Evolutionary conservation across 148 eudicot genomes (phyloP).

Genomic region (Cornus controversa): DNA sequence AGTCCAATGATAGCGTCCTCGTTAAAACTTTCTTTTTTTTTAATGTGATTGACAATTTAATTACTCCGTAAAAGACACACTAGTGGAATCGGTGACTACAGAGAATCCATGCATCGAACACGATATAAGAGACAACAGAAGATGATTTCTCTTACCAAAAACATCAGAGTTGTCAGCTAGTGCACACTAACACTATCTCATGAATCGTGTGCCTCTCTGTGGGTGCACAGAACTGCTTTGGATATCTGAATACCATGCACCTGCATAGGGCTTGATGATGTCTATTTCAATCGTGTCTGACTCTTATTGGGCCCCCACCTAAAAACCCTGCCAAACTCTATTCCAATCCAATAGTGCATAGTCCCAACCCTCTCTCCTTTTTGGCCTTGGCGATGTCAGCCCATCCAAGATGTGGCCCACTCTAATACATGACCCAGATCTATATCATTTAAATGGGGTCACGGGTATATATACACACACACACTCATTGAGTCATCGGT

Average conservation of each 20-base stretch:
- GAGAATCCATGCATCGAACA: too few species aligned
- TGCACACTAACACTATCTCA: neutral
- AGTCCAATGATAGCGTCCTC: too few species aligned
- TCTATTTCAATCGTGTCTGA: neutral
- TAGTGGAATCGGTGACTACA: neutral
- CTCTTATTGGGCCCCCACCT: neutral
- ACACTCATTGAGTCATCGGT: constrained; percentile 20
- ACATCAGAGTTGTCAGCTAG: neutral
- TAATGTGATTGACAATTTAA: too few species aligned
- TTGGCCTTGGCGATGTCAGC: constrained; percentile 23
- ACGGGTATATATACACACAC: constrained; percentile 23
- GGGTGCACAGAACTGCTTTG: neutral
- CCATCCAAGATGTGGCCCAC: constrained; percentile 31
- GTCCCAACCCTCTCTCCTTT: constrained; percentile 17
- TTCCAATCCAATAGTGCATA: neutral
- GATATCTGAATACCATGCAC: constrained; percentile 5
- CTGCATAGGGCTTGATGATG: neutral
- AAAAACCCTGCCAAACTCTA: neutral
- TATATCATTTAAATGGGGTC: constrained; percentile 30
- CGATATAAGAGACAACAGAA: neutral
- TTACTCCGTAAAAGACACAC: too few species aligned
- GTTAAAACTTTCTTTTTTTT: too few species aligned
- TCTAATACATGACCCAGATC: constrained; percentile 31
- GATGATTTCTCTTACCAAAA: neutral
- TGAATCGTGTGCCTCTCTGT: constrained; percentile 7